These are phyloP conservation scores for Clonostachys chloroleuca DNA, from an alignment of 2,329 filamentous ascomycete species.

Conservation along the genomic window DNA sequence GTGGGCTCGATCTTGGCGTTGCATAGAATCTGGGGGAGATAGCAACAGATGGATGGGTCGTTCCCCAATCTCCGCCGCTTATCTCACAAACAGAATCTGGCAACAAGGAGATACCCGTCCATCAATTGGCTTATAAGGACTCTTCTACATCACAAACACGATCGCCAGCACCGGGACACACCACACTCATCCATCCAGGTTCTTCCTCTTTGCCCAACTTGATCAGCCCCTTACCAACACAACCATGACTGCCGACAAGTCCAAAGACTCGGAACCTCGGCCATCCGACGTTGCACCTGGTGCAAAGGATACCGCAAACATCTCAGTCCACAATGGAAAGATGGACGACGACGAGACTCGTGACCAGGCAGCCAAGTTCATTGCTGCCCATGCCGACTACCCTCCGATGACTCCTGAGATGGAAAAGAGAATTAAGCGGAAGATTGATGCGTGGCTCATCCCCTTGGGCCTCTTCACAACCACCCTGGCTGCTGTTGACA, in stretches of 20 bases:
- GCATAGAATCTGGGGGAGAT: too few relatives aligned
- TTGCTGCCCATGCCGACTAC: constrained; percentile 3
- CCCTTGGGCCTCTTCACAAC: constrained; percentile 5
- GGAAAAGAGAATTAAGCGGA: constrained; percentile 8
- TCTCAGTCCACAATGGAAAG: constrained; percentile 1
- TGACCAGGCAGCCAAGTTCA: constrained; percentile 5
- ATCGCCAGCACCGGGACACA: too few relatives aligned
- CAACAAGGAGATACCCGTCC: too few relatives aligned
- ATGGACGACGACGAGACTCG: not conserved
- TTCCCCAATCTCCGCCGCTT: too few relatives aligned
- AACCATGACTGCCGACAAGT: not conserved
- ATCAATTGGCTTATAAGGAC: too few relatives aligned
- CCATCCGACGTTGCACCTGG: not conserved
- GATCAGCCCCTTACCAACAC: not conserved
- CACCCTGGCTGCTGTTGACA: constrained; percentile 12
- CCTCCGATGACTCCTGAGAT: constrained; percentile 9
- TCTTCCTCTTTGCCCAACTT: too few relatives aligned
- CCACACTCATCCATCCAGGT: too few relatives aligned
- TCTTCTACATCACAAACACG: too few relatives aligned
- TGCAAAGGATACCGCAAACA: not conserved
- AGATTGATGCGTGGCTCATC: constrained; percentile 11
- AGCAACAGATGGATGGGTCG: too few relatives aligned
- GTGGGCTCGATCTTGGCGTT: too few relatives aligned
- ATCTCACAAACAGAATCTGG: too few relatives aligned
- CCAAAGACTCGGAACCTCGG: not conserved